Evolutionary conservation across 768 basidiomycete genomes (phyloP).

Genomic region (Boletus sensibilis): DNA sequence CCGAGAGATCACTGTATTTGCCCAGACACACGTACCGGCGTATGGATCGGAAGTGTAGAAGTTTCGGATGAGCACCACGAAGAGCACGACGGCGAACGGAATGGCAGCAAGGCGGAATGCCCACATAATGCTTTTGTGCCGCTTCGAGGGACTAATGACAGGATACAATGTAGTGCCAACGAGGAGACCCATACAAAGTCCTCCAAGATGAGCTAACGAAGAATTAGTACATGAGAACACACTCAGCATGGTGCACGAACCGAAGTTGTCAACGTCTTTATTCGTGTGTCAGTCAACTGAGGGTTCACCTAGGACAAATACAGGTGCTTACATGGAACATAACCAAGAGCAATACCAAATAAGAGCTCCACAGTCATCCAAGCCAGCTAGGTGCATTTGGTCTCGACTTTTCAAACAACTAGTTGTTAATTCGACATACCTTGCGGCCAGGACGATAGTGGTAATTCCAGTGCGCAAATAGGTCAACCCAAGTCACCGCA

Average conservation of each 20-base stretch:
- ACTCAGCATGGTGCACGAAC: constrained; percentile 35
- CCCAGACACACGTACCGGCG: constrained; percentile 51
- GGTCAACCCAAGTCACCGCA: constrained; percentile 84
- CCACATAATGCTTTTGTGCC: constrained; percentile 74
- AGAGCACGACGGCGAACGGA: constrained; percentile 75
- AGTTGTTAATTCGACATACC: constrained; percentile 39
- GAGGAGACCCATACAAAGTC: constrained; percentile 81
- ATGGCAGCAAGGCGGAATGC: constrained; percentile 68
- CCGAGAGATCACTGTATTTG: neutral
- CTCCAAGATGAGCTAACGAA: constrained; percentile 77
- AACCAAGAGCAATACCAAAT: constrained; percentile 82
- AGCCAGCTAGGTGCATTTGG: constrained; percentile 51
- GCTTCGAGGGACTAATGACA: constrained; percentile 75
- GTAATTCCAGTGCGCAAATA: constrained; percentile 90
- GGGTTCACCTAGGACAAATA: neutral
- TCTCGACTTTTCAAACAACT: neutral
- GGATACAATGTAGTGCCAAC: constrained; percentile 85
- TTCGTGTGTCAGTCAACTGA: constrained; percentile 18
- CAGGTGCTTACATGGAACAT: constrained; percentile 67
- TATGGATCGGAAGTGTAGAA: constrained; percentile 90
- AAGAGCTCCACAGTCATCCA: constrained; percentile 86
- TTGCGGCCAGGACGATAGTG: constrained; percentile 78
- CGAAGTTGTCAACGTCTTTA: constrained; percentile 87
- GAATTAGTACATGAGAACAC: neutral
- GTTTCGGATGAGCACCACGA: constrained; percentile 78